Base-by-base conservation (phyloP, 2,329 filamentous ascomycete genomes). In the Aspergillus ustus region DNA sequence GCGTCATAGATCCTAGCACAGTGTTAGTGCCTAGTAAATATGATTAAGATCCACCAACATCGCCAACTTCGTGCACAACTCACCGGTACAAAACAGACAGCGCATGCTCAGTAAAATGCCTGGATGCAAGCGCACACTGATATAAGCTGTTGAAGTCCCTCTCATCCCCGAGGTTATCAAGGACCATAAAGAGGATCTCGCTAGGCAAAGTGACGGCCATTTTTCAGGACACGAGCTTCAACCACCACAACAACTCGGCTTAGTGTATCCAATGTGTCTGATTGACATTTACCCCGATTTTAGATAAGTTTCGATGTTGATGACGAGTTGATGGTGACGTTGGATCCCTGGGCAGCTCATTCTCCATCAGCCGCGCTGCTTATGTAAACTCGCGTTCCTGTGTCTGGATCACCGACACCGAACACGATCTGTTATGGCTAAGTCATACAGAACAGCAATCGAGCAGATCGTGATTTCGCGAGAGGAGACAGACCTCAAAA, bases 1-100 rank as follows among this genome's bases (percentile, higher is more conserved):
- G 77, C 71, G 63, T 84, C 78, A 57, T 84, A 78, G 53, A 83
- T 79, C 65, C 83, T 84, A 52, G 22, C 7, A 31, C 8, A 57
- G 5, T 15, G 15, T 40, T 13, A 40, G 34, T 11, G 11, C 15
- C 34, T 11, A 48, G 54, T 66, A 34, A 65, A 53, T 34, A 48
- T 25, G 25, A 25, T 52, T n/a, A 34, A 58, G 43, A 20, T 44
- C 51, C 57, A 43, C 46, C 51, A 17, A 44, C 25, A 51, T 40
- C 19, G 6, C 55, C 13, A 59, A 45, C 9, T 15, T 11, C 11
- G 11, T 15, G 34, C 34, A 5, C n/a, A 28, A 44, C 67, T 64
- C 31, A 74, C 70, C 69, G 65, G 40, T 73, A 73, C 11, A 73
- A 52, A 51, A 65, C 62, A 9, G 60, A 37, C 40, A 73, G 46